Base-by-base conservation (phyloP, 2,329 filamentous ascomycete species). In the Penicillium corylophilum region DNA sequence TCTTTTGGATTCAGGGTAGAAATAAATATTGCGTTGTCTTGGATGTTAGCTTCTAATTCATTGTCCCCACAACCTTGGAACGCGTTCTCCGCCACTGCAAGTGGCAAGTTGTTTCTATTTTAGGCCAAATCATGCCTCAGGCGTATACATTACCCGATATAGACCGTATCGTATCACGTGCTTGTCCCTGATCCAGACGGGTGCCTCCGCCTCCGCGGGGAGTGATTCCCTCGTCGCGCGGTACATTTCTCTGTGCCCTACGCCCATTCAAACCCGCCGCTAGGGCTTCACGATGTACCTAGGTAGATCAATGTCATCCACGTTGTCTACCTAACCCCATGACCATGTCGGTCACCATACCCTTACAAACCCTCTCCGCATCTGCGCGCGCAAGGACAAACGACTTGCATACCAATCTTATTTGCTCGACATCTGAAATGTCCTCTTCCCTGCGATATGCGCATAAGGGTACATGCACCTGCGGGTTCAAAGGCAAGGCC, bases 301-400 rank as follows among this genome's bases (percentile, higher is more conserved):
- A 39, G 7, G 33, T 23, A 12, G 8, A 10, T 48, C 46, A 8
- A 48, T 53, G 28, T 28, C 24, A 3, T 18, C 16, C 10, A 28
- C 24, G 28, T 28, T 22, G 2, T 18, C 16, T 13, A 28, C 24
- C 26, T 59, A 39, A 52, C 10, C 16, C 10, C 39, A 16, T 33
- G 52, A 54, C 48, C 52, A 57, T 58, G 56, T 54, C 50, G 53
- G 55, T 57, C 52, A 40, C 48, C 20, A 48, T 58, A 10, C 53
- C 55, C 28, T 22, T 50, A 18, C 29, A 50, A 18, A 51, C 51
- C 39, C 26, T 49, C 44, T 24, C 36, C 16, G 16, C 50, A 18
- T n/a, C 46, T 23, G 39, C 18, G 13, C 41, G 44, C 33, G 26
- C 48, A 28, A 43, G 12, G 31, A 51, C 48, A 22, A 28, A 35